These are phyloP conservation scores for Fusarium nelsonii DNA, from an alignment of 2,329 filamentous ascomycete genomes.

Conservation along the genomic window DNA sequence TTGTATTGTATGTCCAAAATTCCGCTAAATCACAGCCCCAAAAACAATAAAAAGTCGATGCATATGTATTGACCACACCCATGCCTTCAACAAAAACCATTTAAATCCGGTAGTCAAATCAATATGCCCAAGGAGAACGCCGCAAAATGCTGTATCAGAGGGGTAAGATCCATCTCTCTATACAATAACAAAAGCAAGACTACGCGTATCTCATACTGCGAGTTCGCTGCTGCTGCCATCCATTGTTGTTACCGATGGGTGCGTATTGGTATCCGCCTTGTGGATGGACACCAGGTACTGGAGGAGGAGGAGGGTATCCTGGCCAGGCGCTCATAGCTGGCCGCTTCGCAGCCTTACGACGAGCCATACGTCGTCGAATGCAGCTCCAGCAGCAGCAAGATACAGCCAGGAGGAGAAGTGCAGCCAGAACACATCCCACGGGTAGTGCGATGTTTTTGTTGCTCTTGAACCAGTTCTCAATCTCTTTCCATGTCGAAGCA, in stretches of 20 bases:
- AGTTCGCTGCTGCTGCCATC: constrained; percentile 36
- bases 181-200: constrained; percentile 1
- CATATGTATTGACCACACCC: neutral
- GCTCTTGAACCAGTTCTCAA: constrained; percentile 79
- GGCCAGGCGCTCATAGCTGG: constrained; percentile 48
- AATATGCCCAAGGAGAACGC: constrained; percentile 38
- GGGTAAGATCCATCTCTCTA: neutral
- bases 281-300: neutral
- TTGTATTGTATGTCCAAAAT: constrained; percentile 21
- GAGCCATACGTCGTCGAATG: constrained; percentile 46
- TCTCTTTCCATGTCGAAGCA: constrained; percentile 75
- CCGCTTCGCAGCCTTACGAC: constrained; percentile 45
- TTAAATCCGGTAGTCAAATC: constrained; percentile 6
- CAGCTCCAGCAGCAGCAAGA: constrained; percentile 73
- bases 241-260: constrained; percentile 36
- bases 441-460: constrained; percentile 88
- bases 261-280: constrained; percentile 42
- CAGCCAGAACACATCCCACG: constrained; percentile 77
- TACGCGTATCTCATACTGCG: constrained; percentile 52
- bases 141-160: constrained; percentile 37
- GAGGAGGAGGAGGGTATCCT: constrained; percentile 25
- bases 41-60: constrained; percentile 15
- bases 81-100: neutral
- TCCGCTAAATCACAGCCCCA: constrained; percentile 8
- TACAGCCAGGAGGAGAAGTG: constrained; percentile 76